Base-by-base conservation (phyloP, 1,139 yeast species). In the Sugiyamaella xylanicola region DNA sequence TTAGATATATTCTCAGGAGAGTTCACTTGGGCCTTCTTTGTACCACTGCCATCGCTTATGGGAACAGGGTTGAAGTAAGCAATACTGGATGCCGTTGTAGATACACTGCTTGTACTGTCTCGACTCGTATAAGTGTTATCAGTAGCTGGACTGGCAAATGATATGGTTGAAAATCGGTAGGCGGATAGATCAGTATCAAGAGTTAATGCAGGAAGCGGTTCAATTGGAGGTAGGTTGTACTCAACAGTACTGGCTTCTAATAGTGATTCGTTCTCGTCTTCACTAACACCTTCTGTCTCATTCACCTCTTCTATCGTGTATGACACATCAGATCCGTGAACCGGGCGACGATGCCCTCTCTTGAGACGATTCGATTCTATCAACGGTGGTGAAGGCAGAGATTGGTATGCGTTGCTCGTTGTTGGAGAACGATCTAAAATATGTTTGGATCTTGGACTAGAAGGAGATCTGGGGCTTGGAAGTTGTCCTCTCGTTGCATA, bases 171-270 rank as follows among this genome's bases (percentile, higher is more conserved):
- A 35, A 46, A 36, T n/a, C 50, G 41, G 20, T 46, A 46, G 4
- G 41, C 8, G 3, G 50, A 46, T 5, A 46, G 20, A 9, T 46
- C 50, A 15, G 16, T 16, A 13, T 46, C 50, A 27, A 48, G 46
- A 17, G 47, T 48, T 4, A 48, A 21, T 19, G 52, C 32, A 11
- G 47, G 41, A 40, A 48, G 39, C 17, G 46, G 52, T 22, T 25
- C 36, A 19, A 48, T 40, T 4, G 45, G 52, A 5, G 52, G 52
- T 41, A 46, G 21, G 32, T 25, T 46, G 36, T 46, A 16, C 13
- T 22, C 22, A 4, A 46, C 22, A 4, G 29, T 29, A 20, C 21
- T 25, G 7, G 36, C 15, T 2, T 40, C 27, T 4, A 22, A 20
- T n/a, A 36, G 39, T 11, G 41, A 27, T 11, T 22, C 47, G n/a